A percentile compares a stretch with the other conserved stretches of the same genome.
These are phyloP conservation scores for Vinca minor DNA, from an alignment of 257 asterid species.

Conservation along the genomic window DNA sequence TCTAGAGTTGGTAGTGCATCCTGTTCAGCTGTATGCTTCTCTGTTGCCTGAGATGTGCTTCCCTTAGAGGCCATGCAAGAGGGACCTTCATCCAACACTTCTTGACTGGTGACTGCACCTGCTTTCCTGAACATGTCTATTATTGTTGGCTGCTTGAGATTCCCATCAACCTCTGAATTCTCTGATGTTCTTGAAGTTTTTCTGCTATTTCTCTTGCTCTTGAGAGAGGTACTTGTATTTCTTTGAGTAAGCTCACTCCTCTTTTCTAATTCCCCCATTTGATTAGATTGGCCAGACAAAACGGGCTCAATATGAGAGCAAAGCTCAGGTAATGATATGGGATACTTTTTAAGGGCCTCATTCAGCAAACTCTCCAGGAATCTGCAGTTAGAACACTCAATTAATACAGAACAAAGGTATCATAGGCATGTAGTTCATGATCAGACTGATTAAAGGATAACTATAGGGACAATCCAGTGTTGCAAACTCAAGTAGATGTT, in stretches of 20 bases:
- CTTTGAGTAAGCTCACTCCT: constrained; percentile 39
- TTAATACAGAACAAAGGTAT: not conserved
- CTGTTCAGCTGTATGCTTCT: constrained; percentile 29
- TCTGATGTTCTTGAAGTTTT: constrained; percentile 38
- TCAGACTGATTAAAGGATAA: not conserved
- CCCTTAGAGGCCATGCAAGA: constrained; percentile 30
- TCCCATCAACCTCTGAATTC: constrained; percentile 36
- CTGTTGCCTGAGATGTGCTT: constrained; percentile 28
- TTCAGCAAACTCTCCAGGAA: constrained; percentile 63
- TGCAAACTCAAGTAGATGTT: not conserved
- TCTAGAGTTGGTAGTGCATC: constrained; percentile 32
- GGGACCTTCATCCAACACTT: constrained; percentile 28
- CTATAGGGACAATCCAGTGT: not conserved
- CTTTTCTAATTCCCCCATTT: constrained; percentile 42
- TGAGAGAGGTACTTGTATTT: constrained; percentile 30
- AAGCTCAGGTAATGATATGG: constrained; percentile 58
- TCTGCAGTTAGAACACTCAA: constrained; percentile 32
- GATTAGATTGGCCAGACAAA: constrained; percentile 30
- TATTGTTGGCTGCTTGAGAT: constrained; percentile 62
- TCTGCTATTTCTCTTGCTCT: constrained; percentile 33
- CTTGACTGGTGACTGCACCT: constrained; percentile 51
- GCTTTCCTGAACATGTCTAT: constrained; percentile 53
- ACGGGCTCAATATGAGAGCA: constrained; percentile 41
- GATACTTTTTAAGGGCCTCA: constrained; percentile 45
- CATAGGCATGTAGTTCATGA: not conserved